A percentile compares a stretch with the other conserved stretches of the same genome.
These are phyloP conservation scores for carrot (Daucus carota) DNA, from an alignment of 129 eudicot species.

Conservation along the genomic window DNA sequence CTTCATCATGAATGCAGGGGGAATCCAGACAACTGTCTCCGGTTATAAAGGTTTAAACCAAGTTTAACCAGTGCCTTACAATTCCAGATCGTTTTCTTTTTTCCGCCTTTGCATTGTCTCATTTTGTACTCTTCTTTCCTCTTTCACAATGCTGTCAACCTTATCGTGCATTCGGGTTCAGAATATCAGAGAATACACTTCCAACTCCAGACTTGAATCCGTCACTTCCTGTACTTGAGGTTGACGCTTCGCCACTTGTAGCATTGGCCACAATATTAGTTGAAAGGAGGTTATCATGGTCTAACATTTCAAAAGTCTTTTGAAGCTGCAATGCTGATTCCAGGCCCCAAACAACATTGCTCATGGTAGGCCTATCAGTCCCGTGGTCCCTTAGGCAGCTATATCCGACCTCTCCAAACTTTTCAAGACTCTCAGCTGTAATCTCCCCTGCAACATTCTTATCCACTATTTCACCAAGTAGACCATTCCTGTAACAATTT, in stretches of 20 bases:
- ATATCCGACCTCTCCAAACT: not conserved
- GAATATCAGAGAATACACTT: not conserved
- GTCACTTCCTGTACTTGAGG: not conserved
- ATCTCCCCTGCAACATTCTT: not conserved
- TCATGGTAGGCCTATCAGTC: not conserved
- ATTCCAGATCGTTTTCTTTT: too few relatives aligned
- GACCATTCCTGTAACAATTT: not conserved
- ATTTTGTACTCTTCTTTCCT: not conserved
- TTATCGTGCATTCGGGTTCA: not conserved
- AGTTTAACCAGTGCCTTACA: not conserved
- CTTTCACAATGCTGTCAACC: not conserved
- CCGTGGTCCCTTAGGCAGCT: not conserved
- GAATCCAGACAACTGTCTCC: not conserved
- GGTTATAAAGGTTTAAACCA: not conserved
- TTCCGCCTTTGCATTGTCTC: not conserved
- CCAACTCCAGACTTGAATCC: not conserved
- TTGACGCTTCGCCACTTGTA: not conserved
- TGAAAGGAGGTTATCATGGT: not conserved
- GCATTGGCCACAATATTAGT: not conserved
- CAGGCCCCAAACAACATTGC: not conserved
- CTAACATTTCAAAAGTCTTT: not conserved
- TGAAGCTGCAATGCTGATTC: constrained; percentile 3
- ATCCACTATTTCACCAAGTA: not conserved
- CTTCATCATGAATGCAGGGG: not conserved
- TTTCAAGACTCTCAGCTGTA: not conserved